Evolutionary conservation across 441 rosid species (phyloP), one percentile per base, ranked within the genome.

Genomic region (Kokia cookei): DNA sequence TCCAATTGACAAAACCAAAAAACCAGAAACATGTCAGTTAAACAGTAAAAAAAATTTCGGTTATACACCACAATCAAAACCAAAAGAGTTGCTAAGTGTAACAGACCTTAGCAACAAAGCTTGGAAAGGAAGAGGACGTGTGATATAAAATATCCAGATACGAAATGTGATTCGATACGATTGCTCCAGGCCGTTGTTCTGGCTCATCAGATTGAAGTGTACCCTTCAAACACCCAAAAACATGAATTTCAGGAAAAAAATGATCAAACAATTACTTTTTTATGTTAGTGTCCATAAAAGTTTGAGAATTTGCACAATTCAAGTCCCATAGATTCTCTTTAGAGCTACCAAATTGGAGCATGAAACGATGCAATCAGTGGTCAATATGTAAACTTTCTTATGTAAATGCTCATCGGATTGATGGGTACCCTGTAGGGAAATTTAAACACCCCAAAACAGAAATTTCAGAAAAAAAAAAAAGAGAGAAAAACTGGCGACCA

Each of bases 31-130:
- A 77, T 67, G 83, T 85, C 81, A 89, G 81, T 74, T 69, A 48
- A 71, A 75, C 40, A 35, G 58, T 54, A 78, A 15, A 13, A 13
- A 54, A 69, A 61, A 22, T 10, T 17, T 65, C 7, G 7, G 5
- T 53, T 11, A 22, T 27, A 55, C 27, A 64, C 6, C n/a, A 69
- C 13, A 71, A 24, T 50, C 54, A 22, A 63, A 53, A 2, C 17
- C 6, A 35, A 48, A 5, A 69, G 65, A 26, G 53, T 8, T 3
- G 71, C 27, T 19, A 66, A 45, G 73, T 17, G 42, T 11, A 82
- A 81, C 92, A 77, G 81, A 93, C 99, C 97, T 93, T 96, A 75
- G 99, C 98, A 78, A 93, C 99, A 80, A 93, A 96, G 83, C 98
- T 96, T 15, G 99, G 90, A 79, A 93, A 96, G 63, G 91, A 91